A percentile compares a stretch with the other conserved stretches of the same genome.
Conservation (phyloP, 2,329 filamentous ascomycete genomes). For the Talaromyces sp. region DNA sequence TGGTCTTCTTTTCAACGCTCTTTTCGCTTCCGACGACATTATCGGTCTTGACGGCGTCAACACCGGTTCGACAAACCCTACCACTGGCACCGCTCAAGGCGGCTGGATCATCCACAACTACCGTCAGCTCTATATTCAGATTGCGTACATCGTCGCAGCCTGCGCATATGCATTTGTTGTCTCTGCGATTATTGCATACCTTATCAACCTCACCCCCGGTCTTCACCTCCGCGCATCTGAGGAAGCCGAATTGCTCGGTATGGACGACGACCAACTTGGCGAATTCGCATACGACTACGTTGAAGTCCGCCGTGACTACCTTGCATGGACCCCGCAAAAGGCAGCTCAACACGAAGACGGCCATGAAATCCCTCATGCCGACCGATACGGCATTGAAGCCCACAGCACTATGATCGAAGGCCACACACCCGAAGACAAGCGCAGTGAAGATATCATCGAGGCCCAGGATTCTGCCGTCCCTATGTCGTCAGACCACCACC, state of each 20-base stretch:
- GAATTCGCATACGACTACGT: constrained; percentile 56
- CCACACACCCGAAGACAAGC: constrained; percentile 41
- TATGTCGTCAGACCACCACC: constrained; percentile 9
- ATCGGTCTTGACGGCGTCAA: constrained; percentile 69
- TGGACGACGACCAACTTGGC: constrained; percentile 54
- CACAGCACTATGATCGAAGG: constrained; percentile 64
- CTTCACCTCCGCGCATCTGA: constrained; percentile 66
- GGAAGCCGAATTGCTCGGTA: constrained; percentile 67
- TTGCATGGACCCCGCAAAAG: constrained; percentile 51
- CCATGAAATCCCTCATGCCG: constrained; percentile 56
- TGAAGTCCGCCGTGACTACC: constrained; percentile 52
- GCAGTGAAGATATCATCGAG: constrained; percentile 34
- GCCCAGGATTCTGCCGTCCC: constrained; percentile 24
- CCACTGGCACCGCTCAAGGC: constrained; percentile 48
- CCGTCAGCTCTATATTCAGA: constrained; percentile 68
- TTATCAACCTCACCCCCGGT: constrained; percentile 69
- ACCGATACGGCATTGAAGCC: constrained; percentile 60
- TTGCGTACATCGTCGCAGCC: constrained; percentile 65
- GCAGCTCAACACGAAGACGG: constrained; percentile 47
- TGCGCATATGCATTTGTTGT: constrained; percentile 67
- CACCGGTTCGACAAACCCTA: constrained; percentile 42
- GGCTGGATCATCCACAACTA: constrained; percentile 72
- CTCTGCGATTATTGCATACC: constrained; percentile 67
- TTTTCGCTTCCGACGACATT: constrained; percentile 74
- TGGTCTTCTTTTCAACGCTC: constrained; percentile 73